Percentiles rank a stretch among this genome's conserved stretches.
Conservation (phyloP, 805 yeast genomes). For the Metschnikowia kunwiensis region DNA sequence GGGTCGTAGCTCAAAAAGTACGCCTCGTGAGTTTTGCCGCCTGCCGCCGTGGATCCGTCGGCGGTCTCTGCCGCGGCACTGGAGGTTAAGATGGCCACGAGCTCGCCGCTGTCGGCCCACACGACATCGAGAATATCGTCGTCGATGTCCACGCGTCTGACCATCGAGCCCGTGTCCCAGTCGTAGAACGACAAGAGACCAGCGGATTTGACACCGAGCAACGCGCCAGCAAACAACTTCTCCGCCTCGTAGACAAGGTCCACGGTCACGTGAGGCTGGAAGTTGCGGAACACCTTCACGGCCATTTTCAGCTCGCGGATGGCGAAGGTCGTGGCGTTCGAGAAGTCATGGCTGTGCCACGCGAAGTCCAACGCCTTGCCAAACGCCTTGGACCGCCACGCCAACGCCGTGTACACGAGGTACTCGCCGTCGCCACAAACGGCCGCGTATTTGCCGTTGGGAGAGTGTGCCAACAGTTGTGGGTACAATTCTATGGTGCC, state of each 20-base stretch:
- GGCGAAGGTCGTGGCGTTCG: constrained; percentile 71
- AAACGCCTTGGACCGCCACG: constrained; percentile 95
- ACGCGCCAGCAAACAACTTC: constrained; percentile 83
- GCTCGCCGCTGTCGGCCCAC: constrained; percentile 94
- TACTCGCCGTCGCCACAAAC: constrained; percentile 98
- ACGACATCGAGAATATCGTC: constrained; percentile 72
- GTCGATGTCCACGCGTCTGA: constrained; percentile 81
- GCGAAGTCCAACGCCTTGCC: constrained; percentile 89
- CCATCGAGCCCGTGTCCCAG: constrained; percentile 85
- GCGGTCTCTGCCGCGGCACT: constrained; percentile 24
- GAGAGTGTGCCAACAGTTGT: constrained; percentile 81
- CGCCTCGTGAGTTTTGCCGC: constrained; percentile 58
- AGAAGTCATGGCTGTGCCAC: constrained; percentile 81
- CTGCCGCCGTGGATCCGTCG: constrained; percentile 19
- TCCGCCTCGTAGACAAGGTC: constrained; percentile 72
- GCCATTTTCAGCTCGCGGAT: constrained; percentile 64
- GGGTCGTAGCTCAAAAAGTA: constrained; percentile 75
- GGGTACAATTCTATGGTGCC: constrained; percentile 96
- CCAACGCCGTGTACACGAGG: constrained; percentile 91
- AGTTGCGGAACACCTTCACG: constrained; percentile 76
- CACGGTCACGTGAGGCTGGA: constrained; percentile 69
- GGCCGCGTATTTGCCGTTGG: constrained; percentile 95
- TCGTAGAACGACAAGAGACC: constrained; percentile 87
- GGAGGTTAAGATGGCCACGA: constrained; percentile 62
- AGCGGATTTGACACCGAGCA: constrained; percentile 79